Base-by-base conservation (phyloP, 2,329 filamentous ascomycete genomes). In the Stachybotrys chartarum region DNA sequence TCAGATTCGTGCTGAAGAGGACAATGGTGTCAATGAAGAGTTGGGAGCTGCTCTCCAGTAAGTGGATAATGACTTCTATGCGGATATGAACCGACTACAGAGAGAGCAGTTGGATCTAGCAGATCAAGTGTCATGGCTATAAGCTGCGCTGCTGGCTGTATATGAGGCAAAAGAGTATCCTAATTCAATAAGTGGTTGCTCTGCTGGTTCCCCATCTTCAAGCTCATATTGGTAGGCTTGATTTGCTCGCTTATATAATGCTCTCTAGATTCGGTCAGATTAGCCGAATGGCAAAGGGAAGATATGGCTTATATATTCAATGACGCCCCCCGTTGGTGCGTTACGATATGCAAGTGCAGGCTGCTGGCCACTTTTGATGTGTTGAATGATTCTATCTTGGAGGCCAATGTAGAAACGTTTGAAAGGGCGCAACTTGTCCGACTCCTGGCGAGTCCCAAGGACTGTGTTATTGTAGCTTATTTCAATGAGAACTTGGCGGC, bases 101-200 rank as follows among this genome's bases (percentile, higher is more conserved):
- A n/a, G n/a, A n/a, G n/a, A n/a, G n/a, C n/a, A n/a, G n/a, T n/a
- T n/a, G n/a, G n/a, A n/a, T n/a, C n/a, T n/a, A n/a, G n/a, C n/a
- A n/a, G n/a, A n/a, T n/a, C n/a, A n/a, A n/a, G n/a, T n/a, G n/a
- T n/a, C n/a, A n/a, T n/a, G n/a, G n/a, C n/a, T n/a, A n/a, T n/a
- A n/a, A n/a, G n/a, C n/a, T n/a, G n/a, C n/a, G n/a, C n/a, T n/a
- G n/a, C n/a, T n/a, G n/a, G n/a, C n/a, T n/a, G n/a, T n/a, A n/a
- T n/a, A n/a, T n/a, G n/a, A n/a, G n/a, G n/a, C n/a, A n/a, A n/a
- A n/a, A n/a, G n/a, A n/a, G n/a, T 50, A 50, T 50, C 48, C 48
- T 18, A 50, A 50, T 50, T 50, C 48, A 50, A 50, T n/a, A 50
- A 50, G 48, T 32, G 48, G 48, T 50, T 50, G 48, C 48, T 50